phyloP scores from a whole-genome alignment of 2,329 filamentous ascomycete species.

The Phoma herbarum region DNA sequence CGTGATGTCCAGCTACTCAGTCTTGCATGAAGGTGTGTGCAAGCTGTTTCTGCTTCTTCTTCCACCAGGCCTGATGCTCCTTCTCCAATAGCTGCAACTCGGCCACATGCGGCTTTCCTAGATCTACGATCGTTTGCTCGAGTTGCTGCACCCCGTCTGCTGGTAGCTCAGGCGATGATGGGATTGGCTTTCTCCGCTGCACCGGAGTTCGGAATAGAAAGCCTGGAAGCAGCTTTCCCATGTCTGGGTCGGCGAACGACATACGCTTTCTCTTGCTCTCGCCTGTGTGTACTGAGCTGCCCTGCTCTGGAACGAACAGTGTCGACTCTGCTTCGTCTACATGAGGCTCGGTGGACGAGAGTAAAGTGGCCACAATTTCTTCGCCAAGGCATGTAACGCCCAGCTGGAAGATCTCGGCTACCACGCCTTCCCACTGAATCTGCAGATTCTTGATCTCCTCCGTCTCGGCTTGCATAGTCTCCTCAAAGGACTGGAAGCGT shows the following conservation, averaged over 20 bases:
- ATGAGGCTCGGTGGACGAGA: slow-evolving; percentile 17
- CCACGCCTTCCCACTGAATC: slow-evolving; percentile 37
- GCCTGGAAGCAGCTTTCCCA: slow-evolving; percentile 21
- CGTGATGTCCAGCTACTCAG: slow-evolving; percentile 15
- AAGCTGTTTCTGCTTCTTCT: slow-evolving; percentile 36
- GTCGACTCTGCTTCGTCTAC: slow-evolving; percentile 19
- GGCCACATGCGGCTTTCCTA: slow-evolving; percentile 34
- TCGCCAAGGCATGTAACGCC: slow-evolving; percentile 37
- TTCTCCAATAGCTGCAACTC: slow-evolving; percentile 34
- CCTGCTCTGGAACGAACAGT: slow-evolving; percentile 33
- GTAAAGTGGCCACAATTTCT: slow-evolving; percentile 28
- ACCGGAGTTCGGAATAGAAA: slow-evolving; percentile 32
- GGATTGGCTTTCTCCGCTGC: slow-evolving; percentile 12
- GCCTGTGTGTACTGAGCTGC: neutral
- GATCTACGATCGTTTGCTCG: slow-evolving; percentile 21
- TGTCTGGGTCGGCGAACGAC: slow-evolving; percentile 24
- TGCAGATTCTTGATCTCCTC: slow-evolving; percentile 33
- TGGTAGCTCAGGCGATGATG: slow-evolving; percentile 22
- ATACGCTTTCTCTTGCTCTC: slow-evolving; percentile 34
- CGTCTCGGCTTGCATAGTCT: slow-evolving; percentile 29
- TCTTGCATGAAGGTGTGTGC: slow-evolving; percentile 26
- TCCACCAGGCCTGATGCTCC: slow-evolving; percentile 37
- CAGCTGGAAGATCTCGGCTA: slow-evolving; percentile 45
- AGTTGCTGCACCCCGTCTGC: slow-evolving; percentile 26
- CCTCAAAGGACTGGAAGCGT: slow-evolving; percentile 34